Evolutionary conservation across 148 eudicot species (phyloP).

Genomic region (Fagopyrum homotropicum): DNA sequence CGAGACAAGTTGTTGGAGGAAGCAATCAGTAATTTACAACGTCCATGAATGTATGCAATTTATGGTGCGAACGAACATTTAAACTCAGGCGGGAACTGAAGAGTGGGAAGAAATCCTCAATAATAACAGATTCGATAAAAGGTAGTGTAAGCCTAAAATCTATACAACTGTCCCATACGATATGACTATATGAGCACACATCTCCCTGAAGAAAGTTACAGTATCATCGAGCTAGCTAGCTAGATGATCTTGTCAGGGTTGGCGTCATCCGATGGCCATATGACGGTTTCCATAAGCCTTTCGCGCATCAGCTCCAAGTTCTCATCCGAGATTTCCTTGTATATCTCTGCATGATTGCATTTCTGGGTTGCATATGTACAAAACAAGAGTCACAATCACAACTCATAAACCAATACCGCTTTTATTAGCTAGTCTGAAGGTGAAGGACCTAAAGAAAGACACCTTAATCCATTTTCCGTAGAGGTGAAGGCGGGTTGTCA

Average conservation of each 20-base stretch:
- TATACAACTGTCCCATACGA: background rate
- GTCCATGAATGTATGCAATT: too few relatives aligned
- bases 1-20: too few relatives aligned
- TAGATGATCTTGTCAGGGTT: slow-evolving; percentile 48
- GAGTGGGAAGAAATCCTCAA: background rate
- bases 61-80: background rate
- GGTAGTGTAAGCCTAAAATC: background rate
- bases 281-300: slow-evolving; percentile 74
- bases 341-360: slow-evolving; percentile 82
- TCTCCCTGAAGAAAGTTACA: background rate
- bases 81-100: too few relatives aligned
- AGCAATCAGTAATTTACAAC: too few relatives aligned
- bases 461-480: slow-evolving; percentile 97
- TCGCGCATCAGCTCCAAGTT: slow-evolving; percentile 97
- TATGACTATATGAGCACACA: background rate
- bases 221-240: too few relatives aligned
- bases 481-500: slow-evolving; percentile 87
- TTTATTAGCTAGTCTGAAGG: background rate
- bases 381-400: background rate
- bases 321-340: slow-evolving; percentile 70
- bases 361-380: slow-evolving; percentile 30
- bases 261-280: slow-evolving; percentile 85
- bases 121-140: background rate
- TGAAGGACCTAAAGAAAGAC: background rate
- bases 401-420: background rate